These are phyloP conservation scores for Lentinula lateritia DNA, from an alignment of 768 basidiomycete genomes.

Conservation along the genomic window DNA sequence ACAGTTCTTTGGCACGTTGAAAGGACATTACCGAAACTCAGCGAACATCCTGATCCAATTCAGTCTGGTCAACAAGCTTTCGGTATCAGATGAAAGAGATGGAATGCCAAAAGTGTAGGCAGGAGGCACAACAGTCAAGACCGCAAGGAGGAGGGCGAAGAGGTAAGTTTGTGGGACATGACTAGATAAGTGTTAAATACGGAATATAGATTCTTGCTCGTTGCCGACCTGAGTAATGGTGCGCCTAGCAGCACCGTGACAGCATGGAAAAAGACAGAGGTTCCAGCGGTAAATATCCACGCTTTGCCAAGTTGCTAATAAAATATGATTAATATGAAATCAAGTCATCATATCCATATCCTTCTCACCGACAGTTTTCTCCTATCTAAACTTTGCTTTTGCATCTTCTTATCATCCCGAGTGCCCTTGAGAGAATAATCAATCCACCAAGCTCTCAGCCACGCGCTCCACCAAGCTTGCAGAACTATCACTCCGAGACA, in stretches of 20 bases:
- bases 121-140: constrained; percentile 62
- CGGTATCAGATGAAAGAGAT: constrained; percentile 32
- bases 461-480: constrained; percentile 70
- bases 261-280: constrained; percentile 41
- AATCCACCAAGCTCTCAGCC: constrained; percentile 56
- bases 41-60: constrained; percentile 79
- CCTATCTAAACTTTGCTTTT: constrained; percentile 32
- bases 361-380: constrained; percentile 33
- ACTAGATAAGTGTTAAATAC: constrained; percentile 25
- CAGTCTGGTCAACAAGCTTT: constrained; percentile 49
- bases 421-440: constrained; percentile 33
- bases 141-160: constrained; percentile 61
- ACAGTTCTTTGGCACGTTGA: neutral
- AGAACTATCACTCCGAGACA: constrained; percentile 48
- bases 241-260: constrained; percentile 71
- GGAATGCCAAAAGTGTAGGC: constrained; percentile 67
- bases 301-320: constrained; percentile 48
- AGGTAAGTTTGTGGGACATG: constrained; percentile 57
- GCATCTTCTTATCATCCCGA: constrained; percentile 35
- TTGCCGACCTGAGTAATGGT: constrained; percentile 48
- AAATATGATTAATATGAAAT: neutral
- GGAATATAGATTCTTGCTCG: constrained; percentile 1
- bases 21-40: constrained; percentile 64
- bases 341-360: neutral
- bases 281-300: constrained; percentile 43